Percentiles rank a stretch among this genome's conserved stretches.
phyloP scores from a whole-genome alignment of 148 eudicot species.

The Amaranthus cruentus region DNA sequence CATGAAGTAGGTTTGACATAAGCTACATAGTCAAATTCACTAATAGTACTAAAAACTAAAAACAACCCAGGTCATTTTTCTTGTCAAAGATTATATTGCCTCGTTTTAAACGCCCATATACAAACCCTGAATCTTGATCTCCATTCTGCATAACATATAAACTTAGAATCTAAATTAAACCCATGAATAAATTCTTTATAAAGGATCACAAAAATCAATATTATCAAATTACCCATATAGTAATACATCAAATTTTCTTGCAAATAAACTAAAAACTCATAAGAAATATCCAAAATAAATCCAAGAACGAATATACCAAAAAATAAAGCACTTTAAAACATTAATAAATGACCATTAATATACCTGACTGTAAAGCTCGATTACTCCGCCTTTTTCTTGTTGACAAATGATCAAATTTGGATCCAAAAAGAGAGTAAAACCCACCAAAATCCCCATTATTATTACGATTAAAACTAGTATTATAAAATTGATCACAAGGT shows the following conservation, averaged over 20 bases:
- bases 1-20: slow-evolving; percentile 23
- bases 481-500: slow-evolving; percentile 36
- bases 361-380: slow-evolving; percentile 45
- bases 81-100: slow-evolving; percentile 14
- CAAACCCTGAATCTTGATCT: slow-evolving; percentile 9
- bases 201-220: neutral
- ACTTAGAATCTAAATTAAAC: slow-evolving; percentile 21
- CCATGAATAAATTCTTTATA: neutral
- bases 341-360: neutral
- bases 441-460: slow-evolving; percentile 27
- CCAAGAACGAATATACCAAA: too few species aligned
- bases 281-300: slow-evolving; percentile 3
- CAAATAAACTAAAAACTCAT: neutral
- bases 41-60: neutral
- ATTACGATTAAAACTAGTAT: neutral
- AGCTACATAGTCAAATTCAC: slow-evolving; percentile 14
- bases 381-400: slow-evolving; percentile 32
- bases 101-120: slow-evolving; percentile 5
- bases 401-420: neutral
- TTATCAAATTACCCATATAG: neutral
- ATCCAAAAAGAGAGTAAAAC: slow-evolving; percentile 32
- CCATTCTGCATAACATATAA: slow-evolving; percentile 3
- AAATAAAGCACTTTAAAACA: too few species aligned
- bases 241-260: neutral
- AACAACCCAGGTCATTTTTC: slow-evolving; percentile 2